These are phyloP conservation scores for Colletotrichum tamarilloi DNA, from an alignment of 2,329 filamentous ascomycete species.

Conservation along the genomic window DNA sequence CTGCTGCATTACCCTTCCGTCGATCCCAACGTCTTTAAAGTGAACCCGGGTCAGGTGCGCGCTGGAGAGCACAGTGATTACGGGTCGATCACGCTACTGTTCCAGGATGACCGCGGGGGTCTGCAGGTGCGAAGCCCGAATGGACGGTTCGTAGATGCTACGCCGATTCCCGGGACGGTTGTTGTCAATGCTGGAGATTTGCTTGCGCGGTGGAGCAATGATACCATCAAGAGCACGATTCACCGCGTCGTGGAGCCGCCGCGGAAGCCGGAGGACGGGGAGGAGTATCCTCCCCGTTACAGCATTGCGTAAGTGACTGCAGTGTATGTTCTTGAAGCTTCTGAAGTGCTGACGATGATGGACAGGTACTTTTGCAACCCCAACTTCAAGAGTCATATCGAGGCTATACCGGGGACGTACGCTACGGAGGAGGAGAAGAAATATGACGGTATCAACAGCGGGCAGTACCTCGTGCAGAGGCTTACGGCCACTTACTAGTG, in stretches of 20 bases:
- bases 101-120: slow-evolving; percentile 68
- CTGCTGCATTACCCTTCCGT: slow-evolving; percentile 83
- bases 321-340: no score
- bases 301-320: slow-evolving; percentile 76
- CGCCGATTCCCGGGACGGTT: slow-evolving; percentile 82
- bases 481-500: slow-evolving; percentile 77
- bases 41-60: slow-evolving; percentile 76
- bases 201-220: slow-evolving; percentile 89
- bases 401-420: slow-evolving; percentile 84
- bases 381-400: slow-evolving; percentile 79
- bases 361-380: slow-evolving; percentile 87
- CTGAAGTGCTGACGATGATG: no score
- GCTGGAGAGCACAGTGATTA: slow-evolving; percentile 82
- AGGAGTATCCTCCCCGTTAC: slow-evolving; percentile 80
- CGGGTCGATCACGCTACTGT: slow-evolving; percentile 70
- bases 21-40: slow-evolving; percentile 70
- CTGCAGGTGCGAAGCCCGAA: slow-evolving; percentile 75
- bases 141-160: slow-evolving; percentile 84
- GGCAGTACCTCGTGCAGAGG: slow-evolving; percentile 83
- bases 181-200: slow-evolving; percentile 93
- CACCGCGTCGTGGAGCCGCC: slow-evolving; percentile 92
- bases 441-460: slow-evolving; percentile 81
- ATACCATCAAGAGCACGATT: slow-evolving; percentile 89
- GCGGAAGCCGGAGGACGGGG: slow-evolving; percentile 59
- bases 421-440: slow-evolving; percentile 74